Evolutionary conservation across 2,329 filamentous ascomycete species (phyloP).

Genomic region (Epichloe uncinata): DNA sequence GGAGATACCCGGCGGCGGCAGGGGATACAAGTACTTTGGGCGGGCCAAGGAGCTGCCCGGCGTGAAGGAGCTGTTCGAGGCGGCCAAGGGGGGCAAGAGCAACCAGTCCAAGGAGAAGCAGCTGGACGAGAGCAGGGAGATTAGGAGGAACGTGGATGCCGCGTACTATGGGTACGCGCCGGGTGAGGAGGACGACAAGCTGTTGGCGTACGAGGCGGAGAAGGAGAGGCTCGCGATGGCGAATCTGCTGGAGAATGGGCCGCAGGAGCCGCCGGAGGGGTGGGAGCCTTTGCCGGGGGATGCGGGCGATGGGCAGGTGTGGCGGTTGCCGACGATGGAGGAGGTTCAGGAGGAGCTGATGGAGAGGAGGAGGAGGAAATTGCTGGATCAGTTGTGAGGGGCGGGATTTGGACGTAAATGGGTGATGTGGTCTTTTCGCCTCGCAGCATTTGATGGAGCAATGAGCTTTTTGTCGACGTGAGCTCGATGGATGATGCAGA

Average conservation of each 20-base stretch:
- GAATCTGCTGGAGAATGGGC: slow-evolving; percentile 45
- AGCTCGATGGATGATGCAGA: no score
- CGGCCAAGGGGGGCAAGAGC: slow-evolving; percentile 42
- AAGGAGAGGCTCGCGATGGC: slow-evolving; percentile 76
- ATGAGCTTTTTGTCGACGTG: no score
- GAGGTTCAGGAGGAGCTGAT: slow-evolving; percentile 93
- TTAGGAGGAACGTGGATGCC: slow-evolving; percentile 71
- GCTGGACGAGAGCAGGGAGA: slow-evolving; percentile 53
- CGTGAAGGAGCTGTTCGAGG: slow-evolving; percentile 92
- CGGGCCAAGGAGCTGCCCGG: slow-evolving; percentile 80
- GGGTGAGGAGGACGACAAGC: slow-evolving; percentile 74
- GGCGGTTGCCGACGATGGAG: slow-evolving; percentile 74
- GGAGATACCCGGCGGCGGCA: slow-evolving; percentile 62
- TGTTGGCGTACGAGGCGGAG: slow-evolving; percentile 67
- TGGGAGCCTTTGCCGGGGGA: slow-evolving; percentile 83
- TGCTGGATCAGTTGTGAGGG: slow-evolving; percentile 74
- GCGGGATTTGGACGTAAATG: no score
- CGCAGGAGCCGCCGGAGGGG: slow-evolving; percentile 41
- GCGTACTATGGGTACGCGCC: slow-evolving; percentile 92
- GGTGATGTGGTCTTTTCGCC: background rate
- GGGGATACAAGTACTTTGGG: slow-evolving; percentile 91
- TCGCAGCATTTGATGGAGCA: background rate
- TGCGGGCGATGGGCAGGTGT: slow-evolving; percentile 64
- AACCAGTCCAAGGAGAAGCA: slow-evolving; percentile 52
- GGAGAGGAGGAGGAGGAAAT: slow-evolving; percentile 66